Evolutionary conservation across 73 alveolate species (phyloP).

Genomic region (Blepharisma stoltei): DNA sequence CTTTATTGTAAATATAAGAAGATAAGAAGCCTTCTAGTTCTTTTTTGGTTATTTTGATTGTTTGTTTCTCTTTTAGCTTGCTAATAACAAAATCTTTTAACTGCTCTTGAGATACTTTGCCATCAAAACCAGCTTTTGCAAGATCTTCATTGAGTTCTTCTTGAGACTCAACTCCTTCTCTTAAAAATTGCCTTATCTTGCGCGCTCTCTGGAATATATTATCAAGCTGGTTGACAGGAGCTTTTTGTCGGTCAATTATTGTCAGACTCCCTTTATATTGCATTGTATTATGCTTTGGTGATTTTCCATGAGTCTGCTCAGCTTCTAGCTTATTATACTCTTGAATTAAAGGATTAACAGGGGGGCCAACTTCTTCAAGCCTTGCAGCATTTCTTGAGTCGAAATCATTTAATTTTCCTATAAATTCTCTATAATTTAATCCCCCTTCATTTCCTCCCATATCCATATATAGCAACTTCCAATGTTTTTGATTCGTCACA

Average conservation of each 20-base stretch:
- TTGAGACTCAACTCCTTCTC: slow-evolving; percentile 25
- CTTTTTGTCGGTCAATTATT: neutral
- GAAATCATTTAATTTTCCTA: neutral
- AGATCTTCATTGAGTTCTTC: slow-evolving; percentile 35
- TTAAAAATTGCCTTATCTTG: slow-evolving; percentile 44
- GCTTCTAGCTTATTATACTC: neutral
- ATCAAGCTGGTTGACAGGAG: slow-evolving; percentile 34
- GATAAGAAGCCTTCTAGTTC: slow-evolving; percentile 55
- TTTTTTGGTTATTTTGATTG: slow-evolving; percentile 29
- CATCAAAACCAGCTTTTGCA: slow-evolving; percentile 20
- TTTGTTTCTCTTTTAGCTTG: slow-evolving; percentile 38
- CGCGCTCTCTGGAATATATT: slow-evolving; percentile 41
- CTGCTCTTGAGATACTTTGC: slow-evolving; percentile 28
- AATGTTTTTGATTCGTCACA: neutral
- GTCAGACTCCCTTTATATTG: neutral
- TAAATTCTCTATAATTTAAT: slow-evolving; percentile 2
- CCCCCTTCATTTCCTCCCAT: neutral
- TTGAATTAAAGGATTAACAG: neutral
- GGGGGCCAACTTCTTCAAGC: neutral
- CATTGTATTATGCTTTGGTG: neutral
- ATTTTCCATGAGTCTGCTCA: neutral
- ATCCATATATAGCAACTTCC: neutral
- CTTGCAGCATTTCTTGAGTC: neutral
- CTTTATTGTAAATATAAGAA: slow-evolving; percentile 40
- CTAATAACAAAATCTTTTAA: slow-evolving; percentile 34